Percentiles rank a stretch among this genome's conserved stretches.
Evolutionary conservation across 169 alveolate genomes (phyloP).

Genomic region (Eimeria nieschulzi): DNA sequence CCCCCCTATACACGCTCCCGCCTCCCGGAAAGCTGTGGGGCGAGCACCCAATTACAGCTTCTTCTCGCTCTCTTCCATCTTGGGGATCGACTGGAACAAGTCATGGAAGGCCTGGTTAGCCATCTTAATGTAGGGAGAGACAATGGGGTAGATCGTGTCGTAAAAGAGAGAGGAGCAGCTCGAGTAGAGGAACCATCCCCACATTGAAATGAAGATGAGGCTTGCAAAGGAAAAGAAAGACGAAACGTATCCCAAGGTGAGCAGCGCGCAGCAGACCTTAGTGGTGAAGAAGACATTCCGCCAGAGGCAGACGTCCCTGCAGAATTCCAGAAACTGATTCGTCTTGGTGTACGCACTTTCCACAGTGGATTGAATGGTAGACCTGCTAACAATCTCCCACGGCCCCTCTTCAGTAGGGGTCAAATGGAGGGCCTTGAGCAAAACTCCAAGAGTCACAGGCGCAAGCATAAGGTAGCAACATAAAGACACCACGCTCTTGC

Average conservation of each 20-base stretch:
- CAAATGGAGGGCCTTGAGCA: conserved; percentile 53
- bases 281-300: conserved; percentile 36
- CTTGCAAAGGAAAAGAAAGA: conserved; percentile 64
- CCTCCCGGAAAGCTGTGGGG: not conserved
- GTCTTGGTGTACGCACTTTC: conserved; percentile 39
- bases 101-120: conserved; percentile 40
- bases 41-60: conserved; percentile 16
- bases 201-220: conserved; percentile 50
- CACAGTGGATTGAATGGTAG: conserved; percentile 5
- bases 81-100: conserved; percentile 52
- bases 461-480: conserved; percentile 58
- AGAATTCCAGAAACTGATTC: conserved; percentile 48
- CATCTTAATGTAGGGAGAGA: conserved; percentile 63
- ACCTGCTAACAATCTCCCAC: conserved; percentile 58
- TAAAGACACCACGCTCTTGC: conserved; percentile 61
- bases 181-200: conserved; percentile 54
- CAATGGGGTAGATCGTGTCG: conserved; percentile 23
- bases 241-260: conserved; percentile 54
- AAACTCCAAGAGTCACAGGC: conserved; percentile 54
- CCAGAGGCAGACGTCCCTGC: conserved; percentile 64
- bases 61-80: conserved; percentile 54
- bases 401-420: conserved; percentile 65
- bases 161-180: conserved; percentile 31
- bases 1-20: no score
- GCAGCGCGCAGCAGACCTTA: conserved; percentile 65